Evolutionary conservation across 768 basidiomycete genomes (phyloP), one percentile per base, ranked within the genome.

Genomic region (Xerocomellus amylosporus): DNA sequence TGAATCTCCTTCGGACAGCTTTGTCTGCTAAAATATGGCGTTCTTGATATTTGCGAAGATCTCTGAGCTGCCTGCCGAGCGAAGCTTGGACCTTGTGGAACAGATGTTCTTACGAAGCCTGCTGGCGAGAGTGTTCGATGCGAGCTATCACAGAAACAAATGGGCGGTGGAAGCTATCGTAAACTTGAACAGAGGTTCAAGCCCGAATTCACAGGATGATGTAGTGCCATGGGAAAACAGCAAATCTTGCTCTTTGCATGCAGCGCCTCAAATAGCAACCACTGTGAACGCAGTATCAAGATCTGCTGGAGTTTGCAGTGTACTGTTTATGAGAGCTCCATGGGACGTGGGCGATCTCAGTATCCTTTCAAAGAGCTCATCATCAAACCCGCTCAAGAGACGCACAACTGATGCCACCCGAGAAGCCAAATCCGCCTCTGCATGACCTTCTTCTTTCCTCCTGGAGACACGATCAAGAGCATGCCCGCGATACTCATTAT

Each of bases 401-500:
- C 14, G 12, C 36, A 5, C 26, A 39, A 40, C 2, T 2, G 34
- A 48, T 52, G 51, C 5, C 19, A 8, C 1, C 36, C 4, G 26
- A 53, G 30, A 15, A 50, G 7, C 7, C 17, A 8, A 24, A n/a
- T 28, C 6, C 31, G 15, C 33, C 50, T 22, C 19, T 53, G 13
- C 50, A 34, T 4, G 42, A 53, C n/a, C 36, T 31, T 26, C 54
- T 55, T 33, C 20, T 53, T 24, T 20, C 47, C 8, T 30, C 54
- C 14, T 55, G 51, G 54, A 53, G 30, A 30, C 50, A 39, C 20
- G 54, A 55, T 39, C 50, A 31, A 30, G 54, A 44, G 12, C 22
- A 31, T 12, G 8, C n/a, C 8, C n/a, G 19, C 38, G 33, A 30
- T 36, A 17, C 28, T 17, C 38, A 26, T 8, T 22, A 54, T 54